These are phyloP conservation scores for Vanrija sp. DNA, from an alignment of 1,284 basidiomycete species.

Conservation along the genomic window DNA sequence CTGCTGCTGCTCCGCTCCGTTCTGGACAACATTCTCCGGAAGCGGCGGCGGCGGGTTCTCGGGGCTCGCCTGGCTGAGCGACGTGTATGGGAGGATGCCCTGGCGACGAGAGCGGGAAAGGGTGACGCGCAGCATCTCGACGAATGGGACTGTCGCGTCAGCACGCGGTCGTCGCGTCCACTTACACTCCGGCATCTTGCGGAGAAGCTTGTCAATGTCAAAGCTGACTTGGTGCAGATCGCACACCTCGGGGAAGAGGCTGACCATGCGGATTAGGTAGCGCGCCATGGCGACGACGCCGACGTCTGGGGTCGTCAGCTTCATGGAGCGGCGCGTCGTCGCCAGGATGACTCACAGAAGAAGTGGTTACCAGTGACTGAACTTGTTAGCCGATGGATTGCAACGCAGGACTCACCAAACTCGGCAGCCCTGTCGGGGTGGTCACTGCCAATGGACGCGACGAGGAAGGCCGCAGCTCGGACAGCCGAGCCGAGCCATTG, in stretches of 20 bases:
- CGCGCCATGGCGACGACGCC: slow-evolving; percentile 15
- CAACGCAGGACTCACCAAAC: not conserved
- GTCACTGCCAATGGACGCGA: slow-evolving; percentile 2
- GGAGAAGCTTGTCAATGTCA: slow-evolving; percentile 14
- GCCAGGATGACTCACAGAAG: slow-evolving; percentile 12
- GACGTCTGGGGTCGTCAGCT: slow-evolving; percentile 4
- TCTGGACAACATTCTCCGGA: not conserved
- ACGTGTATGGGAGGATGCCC: not conserved
- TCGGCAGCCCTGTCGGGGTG: not conserved
- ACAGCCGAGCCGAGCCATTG: slow-evolving; percentile 8
- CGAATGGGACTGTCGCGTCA: not conserved
- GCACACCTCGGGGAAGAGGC: slow-evolving; percentile 11
- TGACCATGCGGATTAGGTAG: slow-evolving; percentile 17
- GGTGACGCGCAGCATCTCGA: not conserved
- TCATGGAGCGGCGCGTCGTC: not conserved
- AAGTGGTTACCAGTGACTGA: slow-evolving; percentile 9
- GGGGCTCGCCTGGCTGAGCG: not conserved
- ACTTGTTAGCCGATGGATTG: not conserved
- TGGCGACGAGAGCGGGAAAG: not conserved
- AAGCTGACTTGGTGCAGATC: slow-evolving; percentile 12
- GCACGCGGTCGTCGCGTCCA: not conserved
- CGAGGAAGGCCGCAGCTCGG: slow-evolving; percentile 8
- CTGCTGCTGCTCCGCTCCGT: no score
- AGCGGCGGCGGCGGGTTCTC: not conserved
- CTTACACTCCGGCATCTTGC: slow-evolving; percentile 7